A percentile compares a stretch with the other conserved stretches of the same genome.
Evolutionary conservation across 2,329 filamentous ascomycete genomes (phyloP).

Genomic region (Exophiala phaeomuriformis): DNA sequence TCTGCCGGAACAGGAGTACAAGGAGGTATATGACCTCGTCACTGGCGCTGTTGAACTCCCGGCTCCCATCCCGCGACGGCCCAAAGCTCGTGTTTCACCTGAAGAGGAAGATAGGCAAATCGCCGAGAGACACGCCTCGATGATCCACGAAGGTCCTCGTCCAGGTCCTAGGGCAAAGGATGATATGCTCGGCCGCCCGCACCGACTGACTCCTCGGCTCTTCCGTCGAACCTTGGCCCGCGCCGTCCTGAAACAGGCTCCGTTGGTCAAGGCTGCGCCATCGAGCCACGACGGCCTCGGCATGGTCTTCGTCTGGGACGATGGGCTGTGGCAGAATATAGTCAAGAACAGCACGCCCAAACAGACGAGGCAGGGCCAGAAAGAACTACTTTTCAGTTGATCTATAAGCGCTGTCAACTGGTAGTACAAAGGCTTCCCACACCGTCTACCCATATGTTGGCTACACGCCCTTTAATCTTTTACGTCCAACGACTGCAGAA

Average conservation of each 20-base stretch:
- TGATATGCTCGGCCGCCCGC: conserved; percentile 33
- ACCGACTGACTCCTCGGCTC: conserved; percentile 35
- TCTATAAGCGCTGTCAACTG: background rate
- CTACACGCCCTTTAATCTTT: no score
- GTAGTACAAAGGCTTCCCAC: background rate
- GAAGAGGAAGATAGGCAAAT: conserved; percentile 6
- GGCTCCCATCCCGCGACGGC: conserved; percentile 27
- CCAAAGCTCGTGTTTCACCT: conserved; percentile 19
- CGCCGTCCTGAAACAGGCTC: conserved; percentile 20
- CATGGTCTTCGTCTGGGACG: conserved; percentile 14
- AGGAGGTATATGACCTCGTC: conserved; percentile 32
- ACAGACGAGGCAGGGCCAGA: conserved; percentile 1
- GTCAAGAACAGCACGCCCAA: background rate
- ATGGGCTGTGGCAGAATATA: conserved; percentile 3
- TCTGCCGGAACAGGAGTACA: conserved; percentile 34
- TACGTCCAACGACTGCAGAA: no score
- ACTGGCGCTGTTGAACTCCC: conserved; percentile 28
- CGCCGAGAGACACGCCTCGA: conserved; percentile 27
- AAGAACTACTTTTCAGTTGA: conserved; percentile 8
- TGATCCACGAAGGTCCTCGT: conserved; percentile 35
- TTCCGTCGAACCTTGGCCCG: conserved; percentile 29
- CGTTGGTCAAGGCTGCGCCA: conserved; percentile 4
- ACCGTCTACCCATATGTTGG: no score
- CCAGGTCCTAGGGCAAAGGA: conserved; percentile 32
- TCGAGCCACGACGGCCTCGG: background rate